These are phyloP conservation scores for Myriosclerotinia curreyana DNA, from an alignment of 2,329 filamentous ascomycete species.

Conservation along the genomic window DNA sequence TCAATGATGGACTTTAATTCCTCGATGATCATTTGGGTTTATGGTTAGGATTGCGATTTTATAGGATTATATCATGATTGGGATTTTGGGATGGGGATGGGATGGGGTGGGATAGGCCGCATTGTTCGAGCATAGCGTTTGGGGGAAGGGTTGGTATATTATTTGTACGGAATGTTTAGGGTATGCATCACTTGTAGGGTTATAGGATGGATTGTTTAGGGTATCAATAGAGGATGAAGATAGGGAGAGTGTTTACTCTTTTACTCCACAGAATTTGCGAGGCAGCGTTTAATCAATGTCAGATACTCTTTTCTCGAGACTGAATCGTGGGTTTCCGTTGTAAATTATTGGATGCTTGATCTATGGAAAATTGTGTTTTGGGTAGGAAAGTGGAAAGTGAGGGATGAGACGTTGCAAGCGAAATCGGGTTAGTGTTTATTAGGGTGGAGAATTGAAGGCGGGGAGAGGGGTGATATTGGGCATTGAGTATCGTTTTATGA, in stretches of 20 bases:
- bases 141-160: neutral
- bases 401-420: no score
- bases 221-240: neutral
- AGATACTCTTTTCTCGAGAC: neutral
- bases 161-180: constrained; percentile 3
- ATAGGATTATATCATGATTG: constrained; percentile 11
- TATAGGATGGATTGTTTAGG: neutral
- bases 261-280: neutral
- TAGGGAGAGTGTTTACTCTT: neutral
- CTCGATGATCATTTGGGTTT: neutral
- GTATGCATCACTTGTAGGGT: neutral
- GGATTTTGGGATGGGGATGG: neutral
- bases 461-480: no score
- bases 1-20: constrained; percentile 57
- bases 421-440: no score
- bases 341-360: neutral
- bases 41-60: neutral
- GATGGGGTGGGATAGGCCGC: neutral
- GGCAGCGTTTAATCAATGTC: neutral
- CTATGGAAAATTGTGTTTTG: neutral
- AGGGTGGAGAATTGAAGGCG: no score
- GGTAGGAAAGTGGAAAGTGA: no score
- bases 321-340: neutral
- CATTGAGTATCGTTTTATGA: no score
- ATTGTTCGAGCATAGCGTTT: constrained; percentile 13